A percentile compares a stretch with the other conserved stretches of the same genome.
Conservation (phyloP, 2,329 filamentous ascomycete genomes). For the Ceratocystiopsis minuta region DNA sequence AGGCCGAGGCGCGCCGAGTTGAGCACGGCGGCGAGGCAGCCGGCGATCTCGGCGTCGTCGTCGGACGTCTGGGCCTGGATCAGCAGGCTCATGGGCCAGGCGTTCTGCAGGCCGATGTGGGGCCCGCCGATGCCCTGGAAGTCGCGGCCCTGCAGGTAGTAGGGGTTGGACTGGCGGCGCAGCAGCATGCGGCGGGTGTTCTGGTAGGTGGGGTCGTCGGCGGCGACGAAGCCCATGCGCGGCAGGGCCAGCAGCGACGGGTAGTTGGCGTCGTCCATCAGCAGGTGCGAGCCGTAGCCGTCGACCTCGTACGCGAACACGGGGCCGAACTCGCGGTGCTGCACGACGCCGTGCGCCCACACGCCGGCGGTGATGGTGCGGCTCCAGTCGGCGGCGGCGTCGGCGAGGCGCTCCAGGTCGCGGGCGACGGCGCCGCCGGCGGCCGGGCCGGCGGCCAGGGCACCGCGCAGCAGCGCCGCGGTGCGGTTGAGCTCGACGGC, state of each 20-base stretch:
- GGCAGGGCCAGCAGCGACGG: conserved; percentile 66
- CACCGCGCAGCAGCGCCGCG: conserved; percentile 40
- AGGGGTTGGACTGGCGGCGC: conserved; percentile 63
- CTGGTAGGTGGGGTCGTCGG: conserved; percentile 53
- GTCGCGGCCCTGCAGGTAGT: conserved; percentile 57
- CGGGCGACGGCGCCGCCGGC: conserved; percentile 20
- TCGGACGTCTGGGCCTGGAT: conserved; percentile 81
- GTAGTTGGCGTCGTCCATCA: conserved; percentile 85
- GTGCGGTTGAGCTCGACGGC: conserved; percentile 68
- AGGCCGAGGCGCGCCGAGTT: conserved; percentile 59
- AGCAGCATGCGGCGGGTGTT: conserved; percentile 73
- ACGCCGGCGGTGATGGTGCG: conserved; percentile 55
- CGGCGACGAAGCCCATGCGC: conserved; percentile 54
- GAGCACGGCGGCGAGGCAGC: conserved; percentile 57
- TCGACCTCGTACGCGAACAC: conserved; percentile 83
- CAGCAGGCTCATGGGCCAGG: conserved; percentile 92
- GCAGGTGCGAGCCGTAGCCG: conserved; percentile 61
- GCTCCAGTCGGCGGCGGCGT: conserved; percentile 39
- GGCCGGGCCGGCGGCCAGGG: no score
- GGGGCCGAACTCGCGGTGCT: conserved; percentile 54
- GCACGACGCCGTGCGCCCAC: conserved; percentile 67
- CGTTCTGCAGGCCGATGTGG: conserved; percentile 68
- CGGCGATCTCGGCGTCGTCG: conserved; percentile 63
- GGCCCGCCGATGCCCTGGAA: conserved; percentile 78
- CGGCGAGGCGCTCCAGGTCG: conserved; percentile 21